phyloP scores from a whole-genome alignment of 202 grass and related monocot species.

The Setaria italica region DNA sequence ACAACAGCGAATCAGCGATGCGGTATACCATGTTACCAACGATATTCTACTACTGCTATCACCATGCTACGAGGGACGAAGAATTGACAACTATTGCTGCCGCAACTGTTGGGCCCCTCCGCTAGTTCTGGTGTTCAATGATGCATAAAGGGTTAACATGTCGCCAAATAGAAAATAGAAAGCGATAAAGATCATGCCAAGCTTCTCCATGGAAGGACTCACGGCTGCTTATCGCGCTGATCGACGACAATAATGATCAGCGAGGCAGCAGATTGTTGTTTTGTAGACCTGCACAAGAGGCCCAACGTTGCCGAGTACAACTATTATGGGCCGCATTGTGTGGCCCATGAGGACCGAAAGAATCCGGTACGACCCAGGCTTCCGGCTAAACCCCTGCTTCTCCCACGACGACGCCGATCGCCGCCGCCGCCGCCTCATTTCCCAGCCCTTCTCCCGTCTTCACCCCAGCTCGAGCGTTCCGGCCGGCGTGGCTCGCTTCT shows the following conservation, averaged over 20 bases:
- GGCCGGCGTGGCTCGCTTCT: conserved; percentile 9
- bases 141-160: too few species aligned
- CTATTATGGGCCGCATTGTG: neutral
- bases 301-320: neutral
- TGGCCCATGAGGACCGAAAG: neutral
- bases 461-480: conserved; percentile 1
- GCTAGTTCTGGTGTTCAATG: too few species aligned
- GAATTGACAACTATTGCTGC: too few species aligned
- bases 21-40: neutral
- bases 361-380: neutral
- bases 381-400: conserved; percentile 30
- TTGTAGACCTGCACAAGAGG: too few species aligned
- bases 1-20: neutral
- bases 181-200: too few species aligned
- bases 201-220: too few species aligned
- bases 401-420: neutral
- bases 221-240: too few species aligned
- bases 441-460: neutral
- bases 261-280: too few species aligned
- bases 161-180: too few species aligned
- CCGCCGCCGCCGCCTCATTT: neutral
- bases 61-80: neutral
- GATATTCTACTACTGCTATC: neutral
- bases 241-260: too few species aligned
- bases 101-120: neutral